Evolutionary conservation across 176 grass and related monocot species (phyloP), one percentile per base, ranked within the genome.

Genomic region (Ananas comosus): DNA sequence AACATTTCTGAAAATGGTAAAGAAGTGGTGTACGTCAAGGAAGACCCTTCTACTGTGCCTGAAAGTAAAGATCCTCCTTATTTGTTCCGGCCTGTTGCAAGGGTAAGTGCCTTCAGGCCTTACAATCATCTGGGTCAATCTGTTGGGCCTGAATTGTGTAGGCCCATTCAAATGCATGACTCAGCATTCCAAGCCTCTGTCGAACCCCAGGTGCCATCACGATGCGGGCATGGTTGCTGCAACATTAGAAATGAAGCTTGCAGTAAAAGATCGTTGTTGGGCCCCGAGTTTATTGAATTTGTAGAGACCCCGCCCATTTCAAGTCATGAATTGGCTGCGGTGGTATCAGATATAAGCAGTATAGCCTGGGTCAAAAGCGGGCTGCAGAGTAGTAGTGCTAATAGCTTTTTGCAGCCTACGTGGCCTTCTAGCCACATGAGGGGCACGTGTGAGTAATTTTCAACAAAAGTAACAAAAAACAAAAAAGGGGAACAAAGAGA

Each of bases 281-380:
- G 87, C 75, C 87, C 95, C n/a, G 95, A 99, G 73, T 99, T 99
- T 83, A 64, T 82, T 49, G 95, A 99, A 63, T 93, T 90, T 71
- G 65, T 88, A 77, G 90, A 99, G 74, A 67, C 84, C 63, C 78
- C 87, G 28, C 85, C 85, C 48, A 76, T 99, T 78, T 83, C 79
- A 51, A 81, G 70, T 75, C 72, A 68, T 76, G 88, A 82, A 63
- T 80, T 99, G 72, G 85, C 82, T 66, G 83, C 87, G 10, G 50
- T 94, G 12, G 85, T 91, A 66, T 99, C 87, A 54, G 85, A 99
- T 72, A 86, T 99, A 72, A 99, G 95, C 70, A 99, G 95, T 78
- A 91, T 99, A 78, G 90, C 95, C 18, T 99, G 95, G 95, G 82
- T 94, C 76, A 99, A 73, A 77, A 88, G 90, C 59, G 85, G 85